These are phyloP conservation scores for Cutaneotrichosporon sp. DNA, from an alignment of 1,284 basidiomycete species.

Conservation along the genomic window DNA sequence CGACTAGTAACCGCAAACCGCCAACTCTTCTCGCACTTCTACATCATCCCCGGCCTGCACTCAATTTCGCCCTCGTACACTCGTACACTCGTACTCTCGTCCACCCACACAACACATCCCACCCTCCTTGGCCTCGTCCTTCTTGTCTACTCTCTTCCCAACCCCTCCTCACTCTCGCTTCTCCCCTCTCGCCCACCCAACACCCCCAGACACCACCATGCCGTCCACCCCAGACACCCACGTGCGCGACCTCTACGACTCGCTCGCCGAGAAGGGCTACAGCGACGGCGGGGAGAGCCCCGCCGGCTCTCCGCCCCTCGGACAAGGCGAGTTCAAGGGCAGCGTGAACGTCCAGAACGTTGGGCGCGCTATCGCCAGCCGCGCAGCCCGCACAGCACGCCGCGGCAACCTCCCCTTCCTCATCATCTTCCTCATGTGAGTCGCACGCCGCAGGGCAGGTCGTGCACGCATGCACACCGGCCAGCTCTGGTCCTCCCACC, in stretches of 20 bases:
- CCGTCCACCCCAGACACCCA: slow-evolving; percentile 2
- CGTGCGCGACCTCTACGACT: slow-evolving; percentile 10
- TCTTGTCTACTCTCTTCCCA: too few relatives aligned
- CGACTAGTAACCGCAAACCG: too few relatives aligned
- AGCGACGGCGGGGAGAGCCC: neutral
- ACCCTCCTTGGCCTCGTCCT: too few relatives aligned
- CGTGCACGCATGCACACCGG: too few relatives aligned
- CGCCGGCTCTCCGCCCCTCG: neutral
- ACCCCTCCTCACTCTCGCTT: too few relatives aligned
- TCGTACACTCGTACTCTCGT: neutral
- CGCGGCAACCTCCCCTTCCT: slow-evolving; percentile 44
- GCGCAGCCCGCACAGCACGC: slow-evolving; percentile 30
- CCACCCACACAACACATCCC: too few relatives aligned
- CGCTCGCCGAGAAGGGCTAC: slow-evolving; percentile 9
- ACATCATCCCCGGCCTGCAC: too few relatives aligned
- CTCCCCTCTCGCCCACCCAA: too few relatives aligned
- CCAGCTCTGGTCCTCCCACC: neutral
- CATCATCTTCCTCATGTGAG: slow-evolving; percentile 44
- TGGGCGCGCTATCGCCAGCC: slow-evolving; percentile 34
- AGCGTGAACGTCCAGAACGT: slow-evolving; percentile 18
- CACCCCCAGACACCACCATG: too few relatives aligned
- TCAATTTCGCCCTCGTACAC: too few relatives aligned
- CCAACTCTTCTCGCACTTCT: too few relatives aligned
- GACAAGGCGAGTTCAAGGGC: neutral
- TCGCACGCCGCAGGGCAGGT: neutral